phyloP scores from a whole-genome alignment of 2,329 filamentous ascomycete species.

The Akanthomyces uredinophilus region DNA sequence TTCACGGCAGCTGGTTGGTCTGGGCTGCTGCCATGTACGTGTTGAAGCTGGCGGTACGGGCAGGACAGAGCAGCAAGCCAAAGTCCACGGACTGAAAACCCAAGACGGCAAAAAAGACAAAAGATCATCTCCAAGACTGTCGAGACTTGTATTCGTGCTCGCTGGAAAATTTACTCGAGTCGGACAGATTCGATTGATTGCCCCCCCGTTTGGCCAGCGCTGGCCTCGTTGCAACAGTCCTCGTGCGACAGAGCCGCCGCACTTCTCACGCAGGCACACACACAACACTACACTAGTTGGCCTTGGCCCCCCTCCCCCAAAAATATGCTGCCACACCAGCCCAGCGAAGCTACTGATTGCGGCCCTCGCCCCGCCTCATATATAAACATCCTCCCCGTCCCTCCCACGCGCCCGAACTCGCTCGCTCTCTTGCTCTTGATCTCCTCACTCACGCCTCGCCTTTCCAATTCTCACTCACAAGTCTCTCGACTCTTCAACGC shows the following conservation, averaged over 20 bases:
- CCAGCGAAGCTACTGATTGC: slow-evolving; percentile 46
- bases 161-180: background rate
- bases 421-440: slow-evolving; percentile 37
- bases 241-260: background rate
- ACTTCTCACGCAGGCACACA: background rate
- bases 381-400: slow-evolving; percentile 53
- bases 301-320: background rate
- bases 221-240: background rate
- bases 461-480: slow-evolving; percentile 21
- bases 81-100: background rate
- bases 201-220: background rate
- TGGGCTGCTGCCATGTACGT: background rate
- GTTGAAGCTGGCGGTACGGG: background rate
- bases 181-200: background rate
- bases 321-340: background rate
- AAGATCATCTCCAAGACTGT: background rate
- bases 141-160: background rate
- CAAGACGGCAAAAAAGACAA: background rate
- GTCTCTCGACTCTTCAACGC: background rate
- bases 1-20: background rate
- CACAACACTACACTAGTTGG: too few relatives aligned
- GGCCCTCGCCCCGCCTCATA: slow-evolving; percentile 50
- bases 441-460: slow-evolving; percentile 19
- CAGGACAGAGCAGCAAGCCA: background rate
- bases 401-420: slow-evolving; percentile 48